phyloP scores from a whole-genome alignment of 2,329 filamentous ascomycete species.

The Helotiales sp. region DNA sequence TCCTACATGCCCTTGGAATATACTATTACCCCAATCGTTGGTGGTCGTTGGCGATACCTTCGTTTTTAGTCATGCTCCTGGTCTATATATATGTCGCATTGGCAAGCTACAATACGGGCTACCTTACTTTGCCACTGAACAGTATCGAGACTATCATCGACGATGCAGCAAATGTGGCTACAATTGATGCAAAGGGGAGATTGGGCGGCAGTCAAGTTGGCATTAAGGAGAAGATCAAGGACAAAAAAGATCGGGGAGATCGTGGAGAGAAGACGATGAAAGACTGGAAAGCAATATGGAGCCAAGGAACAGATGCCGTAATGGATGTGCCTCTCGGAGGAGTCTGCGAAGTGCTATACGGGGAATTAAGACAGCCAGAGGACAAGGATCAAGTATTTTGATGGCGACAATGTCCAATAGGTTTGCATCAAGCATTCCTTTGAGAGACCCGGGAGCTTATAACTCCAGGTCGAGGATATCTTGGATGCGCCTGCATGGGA shows the following conservation, averaged over 20 bases:
- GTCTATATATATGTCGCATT: conserved; percentile 94
- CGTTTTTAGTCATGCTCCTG: conserved; percentile 83
- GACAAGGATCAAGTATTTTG: conserved; percentile 19
- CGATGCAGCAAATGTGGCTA: conserved; percentile 81
- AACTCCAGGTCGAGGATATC: too few species aligned
- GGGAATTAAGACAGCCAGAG: conserved; percentile 48
- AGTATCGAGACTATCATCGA: conserved; percentile 91
- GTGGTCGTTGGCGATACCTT: conserved; percentile 93
- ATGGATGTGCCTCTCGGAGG: conserved; percentile 95
- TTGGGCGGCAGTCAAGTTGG: conserved; percentile 37
- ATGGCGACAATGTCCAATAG: neutral
- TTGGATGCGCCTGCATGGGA: too few species aligned
- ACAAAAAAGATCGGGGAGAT: conserved; percentile 38
- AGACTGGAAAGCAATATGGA: conserved; percentile 85
- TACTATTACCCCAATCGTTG: conserved; percentile 97
- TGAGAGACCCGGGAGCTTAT: too few species aligned
- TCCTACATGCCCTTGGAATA: conserved; percentile 89
- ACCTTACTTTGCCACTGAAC: conserved; percentile 77
- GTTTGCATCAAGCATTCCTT: too few species aligned
- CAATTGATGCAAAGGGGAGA: conserved; percentile 71
- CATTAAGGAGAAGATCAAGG: conserved; percentile 35
- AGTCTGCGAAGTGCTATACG: conserved; percentile 93
- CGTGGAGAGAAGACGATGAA: conserved; percentile 17
- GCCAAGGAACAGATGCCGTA: conserved; percentile 89
- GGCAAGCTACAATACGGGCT: conserved; percentile 85